Percentiles rank a stretch among this genome's conserved stretches.
These are phyloP conservation scores for Annulohypoxylon nitens DNA, from an alignment of 495 filamentous ascomycete genomes.

Conservation along the genomic window DNA sequence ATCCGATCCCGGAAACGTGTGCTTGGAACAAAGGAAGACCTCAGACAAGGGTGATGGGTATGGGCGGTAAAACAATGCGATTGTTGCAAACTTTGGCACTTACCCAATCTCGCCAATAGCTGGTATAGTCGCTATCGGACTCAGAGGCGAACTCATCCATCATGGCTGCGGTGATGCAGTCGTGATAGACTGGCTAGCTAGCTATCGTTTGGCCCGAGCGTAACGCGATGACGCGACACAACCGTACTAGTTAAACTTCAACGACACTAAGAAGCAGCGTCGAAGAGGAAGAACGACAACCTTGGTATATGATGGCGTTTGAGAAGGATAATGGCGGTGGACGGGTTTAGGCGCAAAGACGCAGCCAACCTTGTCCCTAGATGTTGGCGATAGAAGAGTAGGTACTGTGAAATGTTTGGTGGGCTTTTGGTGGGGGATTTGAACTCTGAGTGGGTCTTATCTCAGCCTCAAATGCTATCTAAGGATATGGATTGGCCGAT, in stretches of 20 bases:
- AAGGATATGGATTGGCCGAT: constrained; percentile 8
- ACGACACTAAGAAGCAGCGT: constrained; percentile 1
- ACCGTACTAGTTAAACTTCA: constrained; percentile 11
- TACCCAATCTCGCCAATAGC: constrained; percentile 99
- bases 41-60: background rate
- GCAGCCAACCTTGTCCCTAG: constrained; percentile 2
- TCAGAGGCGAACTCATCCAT: constrained; percentile 99
- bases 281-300: background rate
- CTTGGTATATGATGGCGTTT: constrained; percentile 6
- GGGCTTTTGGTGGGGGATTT: constrained; percentile 34
- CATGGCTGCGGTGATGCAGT: constrained; percentile 33
- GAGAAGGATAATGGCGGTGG: constrained; percentile 26
- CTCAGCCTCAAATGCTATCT: constrained; percentile 41
- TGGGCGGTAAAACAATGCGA: background rate
- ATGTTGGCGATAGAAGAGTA: constrained; percentile 32
- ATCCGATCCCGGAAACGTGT: background rate
- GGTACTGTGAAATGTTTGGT: constrained; percentile 29
- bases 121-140: constrained; percentile 98
- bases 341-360: constrained; percentile 34
- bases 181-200: constrained; percentile 16
- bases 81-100: constrained; percentile 54
- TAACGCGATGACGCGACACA: constrained; percentile 15
- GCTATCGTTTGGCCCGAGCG: constrained; percentile 8
- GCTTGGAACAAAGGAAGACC: background rate
- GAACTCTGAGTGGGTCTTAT: constrained; percentile 26